Conservation (phyloP, 148 eudicot species). For the Polygonum aviculare region DNA sequence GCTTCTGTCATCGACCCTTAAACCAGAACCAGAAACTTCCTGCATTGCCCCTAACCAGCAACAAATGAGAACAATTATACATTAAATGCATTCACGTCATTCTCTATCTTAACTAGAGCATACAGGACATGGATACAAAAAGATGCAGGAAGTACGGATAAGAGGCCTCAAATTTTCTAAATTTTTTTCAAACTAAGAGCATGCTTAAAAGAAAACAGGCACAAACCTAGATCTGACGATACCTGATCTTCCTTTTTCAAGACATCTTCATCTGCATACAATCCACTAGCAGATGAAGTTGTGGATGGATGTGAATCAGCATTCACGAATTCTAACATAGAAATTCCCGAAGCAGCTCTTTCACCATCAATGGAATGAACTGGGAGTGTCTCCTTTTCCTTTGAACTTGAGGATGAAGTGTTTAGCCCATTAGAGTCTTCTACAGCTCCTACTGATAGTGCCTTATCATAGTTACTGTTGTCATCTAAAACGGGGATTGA, state of each 20-base stretch:
- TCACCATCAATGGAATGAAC: neutral
- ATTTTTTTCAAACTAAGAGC: neutral
- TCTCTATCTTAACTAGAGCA: neutral
- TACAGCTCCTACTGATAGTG: neutral
- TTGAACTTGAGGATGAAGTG: neutral
- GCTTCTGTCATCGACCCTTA: slow-evolving; percentile 24
- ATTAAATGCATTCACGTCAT: slow-evolving; percentile 19
- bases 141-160: neutral
- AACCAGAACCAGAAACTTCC: slow-evolving; percentile 43
- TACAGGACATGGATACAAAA: neutral
- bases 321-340: neutral
- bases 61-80: slow-evolving; percentile 40
- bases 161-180: neutral
- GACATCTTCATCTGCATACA: slow-evolving; percentile 21
- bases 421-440: neutral
- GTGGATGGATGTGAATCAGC: neutral
- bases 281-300: neutral
- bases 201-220: slow-evolving; percentile 38
- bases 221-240: slow-evolving; percentile 78
- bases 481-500: slow-evolving; percentile 7
- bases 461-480: neutral
- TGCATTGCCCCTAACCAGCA: slow-evolving; percentile 88
- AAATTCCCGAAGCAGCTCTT: neutral
- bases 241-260: slow-evolving; percentile 60
- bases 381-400: neutral